A percentile compares a stretch with the other conserved stretches of the same genome.
Conservation (phyloP, 371 early-diverging fungal species). For the Capillidium rhysosporum region DNA sequence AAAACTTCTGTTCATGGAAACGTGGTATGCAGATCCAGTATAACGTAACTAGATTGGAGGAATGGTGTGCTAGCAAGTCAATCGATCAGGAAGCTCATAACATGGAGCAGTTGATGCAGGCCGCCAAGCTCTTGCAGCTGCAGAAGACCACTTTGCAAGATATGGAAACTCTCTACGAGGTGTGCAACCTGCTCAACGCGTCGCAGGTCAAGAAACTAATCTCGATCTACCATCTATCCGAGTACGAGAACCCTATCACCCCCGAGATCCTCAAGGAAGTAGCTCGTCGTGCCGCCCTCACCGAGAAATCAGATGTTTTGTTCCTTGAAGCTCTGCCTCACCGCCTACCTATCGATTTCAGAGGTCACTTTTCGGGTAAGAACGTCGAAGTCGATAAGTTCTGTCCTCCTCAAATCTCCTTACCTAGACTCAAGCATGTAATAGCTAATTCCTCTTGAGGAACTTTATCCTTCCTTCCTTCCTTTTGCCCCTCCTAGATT, state of each 20-base stretch:
- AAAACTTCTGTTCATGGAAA: constrained; percentile 72
- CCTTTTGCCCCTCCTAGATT: too few relatives aligned
- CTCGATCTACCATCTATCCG: constrained; percentile 48
- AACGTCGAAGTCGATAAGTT: constrained; percentile 6
- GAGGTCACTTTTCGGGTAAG: constrained; percentile 6
- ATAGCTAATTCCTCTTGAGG: neutral
- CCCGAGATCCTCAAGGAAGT: constrained; percentile 82
- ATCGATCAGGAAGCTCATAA: constrained; percentile 75
- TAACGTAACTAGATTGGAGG: constrained; percentile 85
- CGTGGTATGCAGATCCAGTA: constrained; percentile 94
- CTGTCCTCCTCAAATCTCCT: neutral
- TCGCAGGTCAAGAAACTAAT: constrained; percentile 90
- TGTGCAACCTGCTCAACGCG: constrained; percentile 83
- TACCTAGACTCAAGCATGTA: constrained; percentile 3
- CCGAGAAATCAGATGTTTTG: constrained; percentile 68
- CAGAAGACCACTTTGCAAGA: constrained; percentile 80
- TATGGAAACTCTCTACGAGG: constrained; percentile 86
- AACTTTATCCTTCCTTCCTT: too few relatives aligned
- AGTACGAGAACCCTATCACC: constrained; percentile 71
- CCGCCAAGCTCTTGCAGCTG: constrained; percentile 84
- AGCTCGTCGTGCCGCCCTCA: constrained; percentile 56
- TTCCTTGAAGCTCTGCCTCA: constrained; percentile 63
- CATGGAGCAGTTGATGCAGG: constrained; percentile 80
- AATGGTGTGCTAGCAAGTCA: constrained; percentile 91
- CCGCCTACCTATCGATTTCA: constrained; percentile 4